Evolutionary conservation across 805 yeast species (phyloP).

Genomic region (Lachancea quebecensis): DNA sequence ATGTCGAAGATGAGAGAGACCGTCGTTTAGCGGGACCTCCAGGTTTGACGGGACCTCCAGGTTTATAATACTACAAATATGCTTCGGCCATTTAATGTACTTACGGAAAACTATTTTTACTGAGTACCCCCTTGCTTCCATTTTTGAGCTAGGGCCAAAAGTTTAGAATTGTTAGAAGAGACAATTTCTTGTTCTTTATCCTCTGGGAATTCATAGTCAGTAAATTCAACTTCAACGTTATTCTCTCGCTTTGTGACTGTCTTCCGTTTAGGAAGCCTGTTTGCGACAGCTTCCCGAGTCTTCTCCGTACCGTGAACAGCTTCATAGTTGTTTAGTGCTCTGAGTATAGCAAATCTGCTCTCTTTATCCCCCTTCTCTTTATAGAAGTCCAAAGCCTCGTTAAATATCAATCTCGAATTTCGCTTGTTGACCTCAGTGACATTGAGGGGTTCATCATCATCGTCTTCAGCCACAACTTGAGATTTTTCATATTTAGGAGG

Average conservation of each 20-base stretch:
- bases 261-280: conserved; percentile 45
- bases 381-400: conserved; percentile 43
- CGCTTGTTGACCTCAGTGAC: conserved; percentile 44
- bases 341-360: conserved; percentile 46
- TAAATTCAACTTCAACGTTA: conserved; percentile 47
- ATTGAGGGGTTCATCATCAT: conserved; percentile 43
- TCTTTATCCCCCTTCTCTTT: conserved; percentile 34
- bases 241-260: conserved; percentile 30
- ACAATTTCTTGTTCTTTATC: conserved; percentile 32
- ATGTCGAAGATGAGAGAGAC: not conserved
- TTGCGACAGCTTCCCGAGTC: conserved; percentile 32
- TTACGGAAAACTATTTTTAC: conserved; percentile 5
- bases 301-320: conserved; percentile 46
- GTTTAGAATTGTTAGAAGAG: conserved; percentile 22
- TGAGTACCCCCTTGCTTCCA: conserved; percentile 34
- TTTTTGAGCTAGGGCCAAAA: conserved; percentile 42
- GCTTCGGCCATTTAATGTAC: conserved; percentile 8
- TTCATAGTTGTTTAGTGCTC: conserved; percentile 64
- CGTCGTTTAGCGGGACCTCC: conserved; percentile 8
- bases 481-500: conserved; percentile 27
- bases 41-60: conserved; percentile 10
- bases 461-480: conserved; percentile 11
- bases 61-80: not conserved
- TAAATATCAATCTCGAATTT: conserved; percentile 50
- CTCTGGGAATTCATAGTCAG: conserved; percentile 63